Evolutionary conservation across 495 filamentous ascomycete genomes (phyloP), one percentile per base, ranked within the genome.

Genomic region (Daldinia grandis): DNA sequence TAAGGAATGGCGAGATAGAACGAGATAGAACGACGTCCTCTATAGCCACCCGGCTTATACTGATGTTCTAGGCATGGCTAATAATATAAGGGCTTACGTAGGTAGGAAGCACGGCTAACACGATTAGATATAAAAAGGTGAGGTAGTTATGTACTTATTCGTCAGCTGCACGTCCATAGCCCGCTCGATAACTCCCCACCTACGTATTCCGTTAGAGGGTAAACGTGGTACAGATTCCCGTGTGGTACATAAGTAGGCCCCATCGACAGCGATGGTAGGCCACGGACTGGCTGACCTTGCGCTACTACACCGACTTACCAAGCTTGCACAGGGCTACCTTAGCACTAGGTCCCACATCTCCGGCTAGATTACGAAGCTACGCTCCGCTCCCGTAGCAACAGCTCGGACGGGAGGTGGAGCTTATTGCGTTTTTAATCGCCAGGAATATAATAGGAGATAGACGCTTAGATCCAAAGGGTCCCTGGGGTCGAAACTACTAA

Each of bases 271-370:
- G 42, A 51, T 66, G 55, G 60, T 42, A 65, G 62, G 65, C 65
- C 44, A 73, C 70, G 57, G 70, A 65, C 65, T 68, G 65, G 62
- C 64, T 65, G 65, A 69, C 64, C 60, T 72, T 65, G 64, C 69
- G 50, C 61, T 56, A 61, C 64, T 44, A 62, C 58, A 67, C 58
- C 35, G 47, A 56, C 38, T 40, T 53, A 60, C 61, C 65, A 51
- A 68, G 61, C 10, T 60, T 51, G 55, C 51, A 62, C 70, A 69
- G 65, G 70, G 70, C 62, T 69, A 42, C 42, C 65, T 69, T 37
- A 69, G 35, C 58, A 38, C 51, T 73, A 53, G 65, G 70, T 69
- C 54, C 62, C 70, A 73, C 70, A 62, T 33, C 50, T 58, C 65
- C 25, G 58, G 61, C 33, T 55, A 65, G 62, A 54, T 37, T 62